phyloP scores from a whole-genome alignment of 1,284 basidiomycete species.

The Ceratobasidium sp. region DNA sequence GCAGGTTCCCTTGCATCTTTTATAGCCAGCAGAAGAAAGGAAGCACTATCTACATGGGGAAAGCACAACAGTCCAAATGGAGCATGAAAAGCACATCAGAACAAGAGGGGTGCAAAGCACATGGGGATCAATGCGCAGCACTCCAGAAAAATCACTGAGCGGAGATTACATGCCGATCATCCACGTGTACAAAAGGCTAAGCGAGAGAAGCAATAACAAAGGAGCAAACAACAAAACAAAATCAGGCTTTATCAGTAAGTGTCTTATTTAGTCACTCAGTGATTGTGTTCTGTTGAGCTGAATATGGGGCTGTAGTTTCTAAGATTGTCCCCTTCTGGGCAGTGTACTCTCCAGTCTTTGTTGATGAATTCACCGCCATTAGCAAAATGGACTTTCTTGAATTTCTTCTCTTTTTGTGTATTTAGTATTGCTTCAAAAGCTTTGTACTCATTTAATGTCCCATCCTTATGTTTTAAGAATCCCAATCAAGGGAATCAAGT shows the following conservation, averaged over 20 bases:
- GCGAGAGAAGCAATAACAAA: no score
- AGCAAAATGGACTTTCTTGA: constrained; percentile 30
- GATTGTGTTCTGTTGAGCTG: constrained; percentile 52
- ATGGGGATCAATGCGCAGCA: no score
- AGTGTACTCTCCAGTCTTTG: constrained; percentile 18
- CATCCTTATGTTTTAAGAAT: constrained; percentile 44
- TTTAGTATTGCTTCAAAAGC: constrained; percentile 14
- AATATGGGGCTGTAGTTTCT: constrained; percentile 50
- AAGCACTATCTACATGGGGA: no score
- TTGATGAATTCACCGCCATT: constrained; percentile 43
- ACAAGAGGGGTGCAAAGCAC: no score
- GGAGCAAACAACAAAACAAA: no score
- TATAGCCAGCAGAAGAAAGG: no score
- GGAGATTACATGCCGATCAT: no score
- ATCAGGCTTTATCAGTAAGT: constrained; percentile 40
- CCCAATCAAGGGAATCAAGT: constrained; percentile 40
- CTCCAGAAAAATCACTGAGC: no score
- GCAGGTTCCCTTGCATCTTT: no score
- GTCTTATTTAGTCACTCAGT: constrained; percentile 53
- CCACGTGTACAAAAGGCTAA: no score
- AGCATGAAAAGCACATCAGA: no score
- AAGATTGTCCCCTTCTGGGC: constrained; percentile 39
- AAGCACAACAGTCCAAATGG: no score
- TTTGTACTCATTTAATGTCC: constrained; percentile 39
- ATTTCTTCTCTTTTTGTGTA: neutral